A percentile compares a stretch with the other conserved stretches of the same genome.
phyloP scores from a whole-genome alignment of 1,139 yeast species.

The Zygosaccharomyces sapae region DNA sequence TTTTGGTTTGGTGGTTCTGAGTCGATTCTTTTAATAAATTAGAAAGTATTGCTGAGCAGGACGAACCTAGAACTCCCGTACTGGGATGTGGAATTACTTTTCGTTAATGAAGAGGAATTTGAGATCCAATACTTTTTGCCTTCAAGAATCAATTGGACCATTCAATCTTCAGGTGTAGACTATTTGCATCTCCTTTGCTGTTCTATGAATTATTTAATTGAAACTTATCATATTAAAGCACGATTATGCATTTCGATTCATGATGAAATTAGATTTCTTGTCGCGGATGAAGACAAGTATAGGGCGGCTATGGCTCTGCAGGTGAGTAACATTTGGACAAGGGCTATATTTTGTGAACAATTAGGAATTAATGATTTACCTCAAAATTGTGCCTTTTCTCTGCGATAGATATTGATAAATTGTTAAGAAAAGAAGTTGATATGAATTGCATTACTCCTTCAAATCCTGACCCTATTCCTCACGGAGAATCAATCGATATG shows the following conservation, averaged over 20 bases:
- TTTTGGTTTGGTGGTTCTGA: slow-evolving; percentile 93
- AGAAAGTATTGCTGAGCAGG: slow-evolving; percentile 81
- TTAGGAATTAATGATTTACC: slow-evolving; percentile 87
- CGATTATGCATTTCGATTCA: slow-evolving; percentile 86
- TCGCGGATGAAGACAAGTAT: slow-evolving; percentile 66
- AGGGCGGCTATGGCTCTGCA: slow-evolving; percentile 80
- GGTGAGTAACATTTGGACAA: slow-evolving; percentile 88
- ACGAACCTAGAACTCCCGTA: slow-evolving; percentile 82
- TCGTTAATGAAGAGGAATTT: slow-evolving; percentile 70
- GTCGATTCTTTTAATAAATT: slow-evolving; percentile 80
- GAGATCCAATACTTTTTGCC: slow-evolving; percentile 66
- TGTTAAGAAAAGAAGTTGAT: slow-evolving; percentile 83
- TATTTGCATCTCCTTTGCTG: slow-evolving; percentile 80
- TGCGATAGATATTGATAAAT: slow-evolving; percentile 84
- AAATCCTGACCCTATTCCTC: slow-evolving; percentile 63
- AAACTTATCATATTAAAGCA: slow-evolving; percentile 63
- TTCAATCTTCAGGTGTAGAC: slow-evolving; percentile 97
- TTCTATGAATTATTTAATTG: slow-evolving; percentile 79
- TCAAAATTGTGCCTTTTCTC: slow-evolving; percentile 95
- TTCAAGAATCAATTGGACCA: slow-evolving; percentile 94
- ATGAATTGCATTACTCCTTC: slow-evolving; percentile 91
- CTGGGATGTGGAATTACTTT: slow-evolving; percentile 88
- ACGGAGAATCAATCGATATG: slow-evolving; percentile 76
- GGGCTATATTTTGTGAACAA: slow-evolving; percentile 93
- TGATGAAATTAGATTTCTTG: slow-evolving; percentile 86